These are phyloP conservation scores for Cystobasidium slooffiae DNA, from an alignment of 1,284 basidiomycete genomes.

Conservation along the genomic window DNA sequence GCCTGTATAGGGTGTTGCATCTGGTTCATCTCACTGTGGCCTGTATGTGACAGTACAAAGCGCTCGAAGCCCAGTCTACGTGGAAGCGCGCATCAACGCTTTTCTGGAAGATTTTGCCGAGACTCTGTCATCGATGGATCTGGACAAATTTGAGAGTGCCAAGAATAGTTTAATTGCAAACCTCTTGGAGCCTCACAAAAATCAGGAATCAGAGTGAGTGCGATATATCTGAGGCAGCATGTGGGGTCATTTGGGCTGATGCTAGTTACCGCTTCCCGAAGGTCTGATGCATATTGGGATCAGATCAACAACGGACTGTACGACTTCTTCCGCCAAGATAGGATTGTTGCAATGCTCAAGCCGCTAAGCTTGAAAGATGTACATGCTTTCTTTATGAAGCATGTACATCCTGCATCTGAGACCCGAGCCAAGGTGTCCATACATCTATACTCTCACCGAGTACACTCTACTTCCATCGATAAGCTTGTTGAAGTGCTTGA, in stretches of 20 bases:
- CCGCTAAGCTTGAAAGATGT: slow-evolving; percentile 76
- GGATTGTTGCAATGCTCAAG: slow-evolving; percentile 67
- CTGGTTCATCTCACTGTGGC: slow-evolving; percentile 69
- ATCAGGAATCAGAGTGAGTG: slow-evolving; percentile 65
- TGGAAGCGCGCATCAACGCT: slow-evolving; percentile 85
- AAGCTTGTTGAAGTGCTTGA: slow-evolving; percentile 4
- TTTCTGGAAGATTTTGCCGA: slow-evolving; percentile 75
- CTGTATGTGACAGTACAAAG: slow-evolving; percentile 89
- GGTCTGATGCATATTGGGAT: slow-evolving; percentile 57
- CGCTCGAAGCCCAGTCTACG: slow-evolving; percentile 78
- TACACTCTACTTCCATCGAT: slow-evolving; percentile 52
- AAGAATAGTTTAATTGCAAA: slow-evolving; percentile 68
- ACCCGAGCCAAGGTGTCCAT: slow-evolving; percentile 64
- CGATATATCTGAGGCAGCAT: neutral
- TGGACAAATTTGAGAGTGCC: slow-evolving; percentile 67
- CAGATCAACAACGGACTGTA: slow-evolving; percentile 74
- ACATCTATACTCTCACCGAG: slow-evolving; percentile 70
- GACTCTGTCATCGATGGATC: slow-evolving; percentile 61
- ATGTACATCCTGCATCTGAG: slow-evolving; percentile 62
- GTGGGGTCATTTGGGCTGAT: neutral
- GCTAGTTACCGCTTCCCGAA: neutral
- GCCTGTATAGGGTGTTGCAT: neutral
- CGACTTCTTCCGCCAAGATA: slow-evolving; percentile 73
- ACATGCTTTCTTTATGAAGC: slow-evolving; percentile 69
- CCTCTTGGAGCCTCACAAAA: slow-evolving; percentile 73